Evolutionary conservation across 345 rosid genomes (phyloP).

Genomic region (Eucalyptus polyanthemos): DNA sequence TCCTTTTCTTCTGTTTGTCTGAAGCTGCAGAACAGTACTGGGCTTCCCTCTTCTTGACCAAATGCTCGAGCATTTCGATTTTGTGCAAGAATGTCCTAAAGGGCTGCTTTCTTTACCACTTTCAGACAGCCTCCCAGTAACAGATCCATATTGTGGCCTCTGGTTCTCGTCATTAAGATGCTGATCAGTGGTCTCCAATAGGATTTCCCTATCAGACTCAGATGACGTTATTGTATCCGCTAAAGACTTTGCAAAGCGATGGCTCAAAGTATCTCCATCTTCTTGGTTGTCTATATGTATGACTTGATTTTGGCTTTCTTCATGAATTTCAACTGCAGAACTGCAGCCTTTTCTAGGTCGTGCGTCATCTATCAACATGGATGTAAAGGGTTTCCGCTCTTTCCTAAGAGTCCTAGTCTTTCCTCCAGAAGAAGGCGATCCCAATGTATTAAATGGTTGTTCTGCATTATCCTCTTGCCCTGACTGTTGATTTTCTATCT

Average conservation of each 20-base stretch:
- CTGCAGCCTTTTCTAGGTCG: background rate
- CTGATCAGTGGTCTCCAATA: background rate
- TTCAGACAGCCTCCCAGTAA: conserved; percentile 6
- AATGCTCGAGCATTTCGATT: conserved; percentile 19
- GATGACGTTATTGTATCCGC: background rate
- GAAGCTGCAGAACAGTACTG: conserved; percentile 38
- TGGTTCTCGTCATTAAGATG: conserved; percentile 14
- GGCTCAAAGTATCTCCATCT: background rate
- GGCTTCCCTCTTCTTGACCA: conserved; percentile 84
- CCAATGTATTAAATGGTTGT: background rate
- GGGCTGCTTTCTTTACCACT: conserved; percentile 20
- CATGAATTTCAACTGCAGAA: background rate
- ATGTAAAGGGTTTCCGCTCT: background rate
- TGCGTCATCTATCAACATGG: background rate
- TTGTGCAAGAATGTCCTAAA: conserved; percentile 8
- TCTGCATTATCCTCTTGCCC: background rate
- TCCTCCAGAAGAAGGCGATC: background rate
- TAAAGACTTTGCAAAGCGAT: background rate
- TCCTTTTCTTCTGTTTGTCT: conserved; percentile 33
- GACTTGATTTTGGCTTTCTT: background rate
- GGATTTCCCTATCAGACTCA: background rate
- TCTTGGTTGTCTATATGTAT: background rate
- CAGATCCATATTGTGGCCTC: conserved; percentile 14
- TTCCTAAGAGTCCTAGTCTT: background rate
- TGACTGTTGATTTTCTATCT: background rate